These are phyloP conservation scores for Platanthera zijinensis DNA, from an alignment of 106 monocot species.

Conservation along the genomic window DNA sequence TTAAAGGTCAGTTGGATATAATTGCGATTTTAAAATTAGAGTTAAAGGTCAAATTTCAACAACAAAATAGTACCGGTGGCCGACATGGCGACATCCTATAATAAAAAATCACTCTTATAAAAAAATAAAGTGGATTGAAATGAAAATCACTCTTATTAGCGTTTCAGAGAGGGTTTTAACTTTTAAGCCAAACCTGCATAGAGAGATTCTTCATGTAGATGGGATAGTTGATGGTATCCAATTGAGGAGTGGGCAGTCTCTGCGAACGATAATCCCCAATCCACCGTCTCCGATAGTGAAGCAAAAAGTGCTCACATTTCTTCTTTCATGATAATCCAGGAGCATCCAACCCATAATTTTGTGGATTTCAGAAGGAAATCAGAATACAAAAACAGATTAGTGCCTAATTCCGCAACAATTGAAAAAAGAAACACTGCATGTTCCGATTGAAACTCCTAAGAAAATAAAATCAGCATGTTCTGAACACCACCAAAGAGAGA, in stretches of 20 bases:
- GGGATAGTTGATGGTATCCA: slow-evolving; percentile 89
- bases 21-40: too few relatives aligned
- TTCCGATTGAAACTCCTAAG: neutral
- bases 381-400: neutral
- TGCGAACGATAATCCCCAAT: slow-evolving; percentile 54
- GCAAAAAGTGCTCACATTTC: slow-evolving; percentile 36
- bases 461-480: neutral
- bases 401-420: neutral
- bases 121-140: neutral
- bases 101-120: slow-evolving; percentile 12
- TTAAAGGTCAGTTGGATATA: too few relatives aligned
- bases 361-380: neutral
- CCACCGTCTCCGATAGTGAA: slow-evolving; percentile 43
- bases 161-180: neutral
- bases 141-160: neutral
- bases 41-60: too few relatives aligned
- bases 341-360: neutral
- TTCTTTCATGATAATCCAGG: slow-evolving; percentile 24
- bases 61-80: slow-evolving; percentile 52
- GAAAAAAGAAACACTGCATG: neutral
- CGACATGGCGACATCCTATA: slow-evolving; percentile 67
- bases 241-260: slow-evolving; percentile 72
- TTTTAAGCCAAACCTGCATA: slow-evolving; percentile 33
- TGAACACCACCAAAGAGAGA: neutral
- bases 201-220: slow-evolving; percentile 95